Evolutionary conservation across 2,329 filamentous ascomycete species (phyloP), one percentile per base, ranked within the genome.

Genomic region (Curvularia eragrostidis): DNA sequence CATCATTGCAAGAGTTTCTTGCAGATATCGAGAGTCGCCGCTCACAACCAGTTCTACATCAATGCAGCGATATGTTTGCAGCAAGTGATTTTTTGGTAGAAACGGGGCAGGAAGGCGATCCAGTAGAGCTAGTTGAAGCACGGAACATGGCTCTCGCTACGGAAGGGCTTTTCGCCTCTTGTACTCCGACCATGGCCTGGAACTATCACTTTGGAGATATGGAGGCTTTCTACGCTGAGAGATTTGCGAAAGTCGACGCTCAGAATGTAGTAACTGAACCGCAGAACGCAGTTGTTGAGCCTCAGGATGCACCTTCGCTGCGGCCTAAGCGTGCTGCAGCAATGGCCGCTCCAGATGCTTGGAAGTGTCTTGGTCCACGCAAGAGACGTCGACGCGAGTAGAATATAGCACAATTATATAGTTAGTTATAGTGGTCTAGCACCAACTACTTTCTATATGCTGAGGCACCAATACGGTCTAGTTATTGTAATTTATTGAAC

Each of bases 171-270:
- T 26, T 26, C 19, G 19, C 28, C 51, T 56, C 48, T 18, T 58
- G 52, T 32, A 60, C 57, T 30, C 60, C 39, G 26, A 59, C 61
- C 56, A 60, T 60, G 46, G 57, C 60, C 24, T 61, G 42, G 58
- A 63, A 61, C 58, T 63, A 63, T 58, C 47, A 63, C 39, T 63
- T 63, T 57, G 39, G 58, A 52, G 55, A 59, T 32, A 61, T 63
- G 30, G 47, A 61, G 38, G 55, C 61, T 52, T 63, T 63, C 47
- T 63, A 61, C 44, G 19, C 49, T 52, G 50, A 63, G 52, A 63
- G 61, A 51, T 63, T 61, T 7, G 24, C 24, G 7, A 3, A 26
- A 26, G 24, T 26, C 7, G 24, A 26, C 7, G 24, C 24, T 26
- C 34, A 38, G 24, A 26, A 26, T 26, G 24, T 26, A 26, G 24